A percentile compares a stretch with the other conserved stretches of the same genome.
Evolutionary conservation across 108 stramenopile species (phyloP).

Genomic region (Nitzschia sp.): DNA sequence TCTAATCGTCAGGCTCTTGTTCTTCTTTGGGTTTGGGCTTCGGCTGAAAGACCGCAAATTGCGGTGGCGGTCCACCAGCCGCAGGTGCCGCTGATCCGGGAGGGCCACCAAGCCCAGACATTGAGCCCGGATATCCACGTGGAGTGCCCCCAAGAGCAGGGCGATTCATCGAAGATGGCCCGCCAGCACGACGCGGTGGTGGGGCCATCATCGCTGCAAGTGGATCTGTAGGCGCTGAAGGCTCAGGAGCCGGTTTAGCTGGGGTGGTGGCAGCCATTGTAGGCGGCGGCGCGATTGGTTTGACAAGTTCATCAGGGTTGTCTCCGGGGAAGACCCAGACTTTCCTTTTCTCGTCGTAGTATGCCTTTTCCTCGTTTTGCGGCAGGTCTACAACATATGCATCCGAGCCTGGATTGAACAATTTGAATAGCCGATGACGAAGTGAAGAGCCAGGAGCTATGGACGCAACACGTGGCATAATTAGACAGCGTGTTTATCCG

Average conservation of each 20-base stretch:
- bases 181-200: conserved; percentile 57
- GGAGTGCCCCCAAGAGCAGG: not conserved
- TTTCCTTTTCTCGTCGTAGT: conserved; percentile 64
- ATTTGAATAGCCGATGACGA: conserved; percentile 58
- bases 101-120: conserved; percentile 19
- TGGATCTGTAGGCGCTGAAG: conserved; percentile 63
- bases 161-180: conserved; percentile 8
- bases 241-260: conserved; percentile 14
- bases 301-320: conserved; percentile 64
- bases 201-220: conserved; percentile 91
- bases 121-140: conserved; percentile 2
- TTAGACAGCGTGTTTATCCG: no score
- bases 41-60: conserved; percentile 41
- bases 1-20: not conserved
- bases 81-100: not conserved
- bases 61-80: conserved; percentile 27
- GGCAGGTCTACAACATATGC: conserved; percentile 66
- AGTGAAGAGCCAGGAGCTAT: no score
- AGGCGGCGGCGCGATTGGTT: conserved; percentile 83
- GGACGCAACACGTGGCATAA: conserved; percentile 1
- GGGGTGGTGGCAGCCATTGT: conserved; percentile 35
- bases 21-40: conserved; percentile 9
- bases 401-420: conserved; percentile 79
- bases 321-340: conserved; percentile 86
- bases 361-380: conserved; percentile 72